Evolutionary conservation across 805 yeast species (phyloP), one percentile per base, ranked within the genome.

Genomic region (Starmerella gropengiesseri): DNA sequence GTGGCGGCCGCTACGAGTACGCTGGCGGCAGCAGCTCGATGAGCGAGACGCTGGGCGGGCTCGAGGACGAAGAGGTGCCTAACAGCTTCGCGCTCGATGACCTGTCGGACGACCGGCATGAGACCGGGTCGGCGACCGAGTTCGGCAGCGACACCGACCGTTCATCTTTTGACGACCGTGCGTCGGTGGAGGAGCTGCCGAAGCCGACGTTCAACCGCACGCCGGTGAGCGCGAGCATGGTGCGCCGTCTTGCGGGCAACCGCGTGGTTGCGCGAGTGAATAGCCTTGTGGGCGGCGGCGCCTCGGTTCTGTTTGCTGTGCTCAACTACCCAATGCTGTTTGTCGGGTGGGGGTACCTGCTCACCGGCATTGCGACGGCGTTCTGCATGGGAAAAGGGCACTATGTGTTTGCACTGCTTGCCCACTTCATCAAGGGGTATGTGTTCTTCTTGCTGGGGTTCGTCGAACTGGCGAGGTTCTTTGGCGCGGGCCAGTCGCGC

Each of bases 401-500:
- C 11, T 66, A 67, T 17, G 78, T 87, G 12, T 89, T 84, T 65
- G 85, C 84, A 54, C 61, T 89, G 40, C 69, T 89, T 44, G 98
- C 98, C 1, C 98, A 89, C 62, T 84, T 85, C 71, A 89, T 89
- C 60, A 89, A 89, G 62, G 98, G 98, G 47, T 91, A 89, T 20
- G 91, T 89, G 2, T 89, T 89, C 58, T 69, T 85, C 45, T 49
- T 69, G 5, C 64, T 81, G 30, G 98, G 98, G 17, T 47, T 87
- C 7, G 58, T 86, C 5, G 73, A 94, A n/a, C 67, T 91, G 30
- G 81, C 86, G 1, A 75, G 97, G 53, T 87, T 82, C 61, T 76
- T 85, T 54, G 98, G 98, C 3, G 82, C 79, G 11, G 83, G 80
- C 54, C 59, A 71, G 28, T 67, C 71, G 43, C 66, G 70, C 45